Evolutionary conservation across 2,329 filamentous ascomycete species (phyloP), one percentile per base, ranked within the genome.

Genomic region (Nothomitra cinnamomea): DNA sequence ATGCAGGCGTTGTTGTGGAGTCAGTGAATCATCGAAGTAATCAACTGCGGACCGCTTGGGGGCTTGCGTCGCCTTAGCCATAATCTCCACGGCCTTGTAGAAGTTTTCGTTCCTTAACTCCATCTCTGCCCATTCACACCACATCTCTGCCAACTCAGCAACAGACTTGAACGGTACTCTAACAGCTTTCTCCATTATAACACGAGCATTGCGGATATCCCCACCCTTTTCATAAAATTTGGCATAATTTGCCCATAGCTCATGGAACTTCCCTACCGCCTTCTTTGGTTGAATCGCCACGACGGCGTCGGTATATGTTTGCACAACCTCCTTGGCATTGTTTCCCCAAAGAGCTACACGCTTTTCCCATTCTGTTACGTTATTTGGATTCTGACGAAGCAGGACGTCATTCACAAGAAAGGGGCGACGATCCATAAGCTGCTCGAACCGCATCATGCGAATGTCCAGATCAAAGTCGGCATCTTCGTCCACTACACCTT

Each of bases 61-160:
- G n/a, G 92, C 87, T 66, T 95, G 89, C 3, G 92, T 90, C 17
- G 92, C 92, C 67, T 95, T 96, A 41, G 87, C 86, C 89, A 98
- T 95, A 64, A 98, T 90, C 57, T 84, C 83, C 57, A 95, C 83
- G 2, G 94, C 92, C 62, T 86, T 84, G 64, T 96, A 89, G 59
- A 96, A 95, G 64, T 96, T 94, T 62, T 96, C 89, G 62, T 88
- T 88, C 50, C 92, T 84, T 50, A 98, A 75, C 66, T 98, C 92
- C 85, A 98, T 87, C 68, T 98, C 90, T 1, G 94, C 90, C 90
- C 92, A 98, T 69, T 95, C 88, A 58, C 94, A 94, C 92, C 92
- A 98, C 77, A 92, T 94, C 63, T 98, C 92, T 19, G 92, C 92
- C 55, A 98, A 75, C 67, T 98, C 92, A 28, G 85, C 82, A n/a